Evolutionary conservation across 2,329 filamentous ascomycete species (phyloP).

Genomic region (Penicillium hordei): DNA sequence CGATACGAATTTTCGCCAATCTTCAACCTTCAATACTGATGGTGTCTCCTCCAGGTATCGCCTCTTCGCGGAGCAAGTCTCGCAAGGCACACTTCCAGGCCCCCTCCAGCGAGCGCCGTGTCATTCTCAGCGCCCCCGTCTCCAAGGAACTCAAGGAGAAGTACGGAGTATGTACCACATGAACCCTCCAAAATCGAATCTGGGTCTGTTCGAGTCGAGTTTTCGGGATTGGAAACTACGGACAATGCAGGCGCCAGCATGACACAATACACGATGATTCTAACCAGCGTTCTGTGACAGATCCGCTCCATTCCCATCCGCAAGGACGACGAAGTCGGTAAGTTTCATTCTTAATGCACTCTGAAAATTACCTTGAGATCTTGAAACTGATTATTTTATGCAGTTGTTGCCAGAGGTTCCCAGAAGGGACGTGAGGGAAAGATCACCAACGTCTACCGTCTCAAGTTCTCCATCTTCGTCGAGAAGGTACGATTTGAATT

Average conservation of each 20-base stretch:
- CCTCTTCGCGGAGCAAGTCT: slow-evolving; percentile 94
- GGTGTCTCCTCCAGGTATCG: slow-evolving; percentile 32
- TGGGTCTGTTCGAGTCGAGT: slow-evolving; percentile 12
- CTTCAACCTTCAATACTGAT: slow-evolving; percentile 10
- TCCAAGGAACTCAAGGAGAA: slow-evolving; percentile 98
- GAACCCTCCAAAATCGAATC: slow-evolving; percentile 8
- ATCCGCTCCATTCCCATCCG: slow-evolving; percentile 95
- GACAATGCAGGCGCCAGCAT: slow-evolving; percentile 1
- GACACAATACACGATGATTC: slow-evolving; percentile 3
- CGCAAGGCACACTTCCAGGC: slow-evolving; percentile 98
- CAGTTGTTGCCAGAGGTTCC: slow-evolving; percentile 79
- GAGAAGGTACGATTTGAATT: slow-evolving; percentile 61
- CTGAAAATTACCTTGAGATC: neutral
- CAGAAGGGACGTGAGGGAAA: slow-evolving; percentile 99
- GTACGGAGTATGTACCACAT: slow-evolving; percentile 76
- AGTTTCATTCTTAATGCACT: neutral
- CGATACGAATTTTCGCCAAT: slow-evolving; percentile 10
- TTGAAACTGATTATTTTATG: neutral
- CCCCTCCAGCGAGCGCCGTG: slow-evolving; percentile 88
- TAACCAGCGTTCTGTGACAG: slow-evolving; percentile 47
- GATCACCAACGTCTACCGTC: slow-evolving; percentile 94
- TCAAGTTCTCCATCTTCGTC: slow-evolving; percentile 97
- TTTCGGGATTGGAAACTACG: slow-evolving; percentile 1
- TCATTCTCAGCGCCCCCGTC: slow-evolving; percentile 95
- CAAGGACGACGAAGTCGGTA: slow-evolving; percentile 86